Conservation (phyloP, 306 rosid genomes). For the Trifolium subterraneum region DNA sequence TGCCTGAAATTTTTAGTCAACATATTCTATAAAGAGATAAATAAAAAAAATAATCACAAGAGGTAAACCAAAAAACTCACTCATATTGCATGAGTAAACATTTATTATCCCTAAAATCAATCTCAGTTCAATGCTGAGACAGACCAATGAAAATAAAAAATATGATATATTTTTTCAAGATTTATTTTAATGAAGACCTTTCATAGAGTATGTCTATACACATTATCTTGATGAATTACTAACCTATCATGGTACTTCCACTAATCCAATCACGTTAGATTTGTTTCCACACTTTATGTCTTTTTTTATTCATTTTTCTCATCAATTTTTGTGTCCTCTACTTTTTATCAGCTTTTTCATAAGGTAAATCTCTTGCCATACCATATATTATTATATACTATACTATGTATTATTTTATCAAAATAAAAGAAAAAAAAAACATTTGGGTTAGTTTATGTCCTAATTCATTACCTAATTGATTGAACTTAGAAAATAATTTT, state of each 20-base stretch:
- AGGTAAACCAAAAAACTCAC: too few species aligned
- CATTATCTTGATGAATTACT: neutral
- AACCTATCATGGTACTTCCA: neutral
- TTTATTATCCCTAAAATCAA: neutral
- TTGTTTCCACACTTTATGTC: slow-evolving; percentile 29
- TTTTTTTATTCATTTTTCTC: slow-evolving; percentile 30
- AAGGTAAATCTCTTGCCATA: slow-evolving; percentile 31
- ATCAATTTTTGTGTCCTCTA: slow-evolving; percentile 40
- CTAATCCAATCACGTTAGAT: neutral
- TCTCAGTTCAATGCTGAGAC: neutral
- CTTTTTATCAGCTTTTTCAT: slow-evolving; percentile 38
- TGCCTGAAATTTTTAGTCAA: too few species aligned
- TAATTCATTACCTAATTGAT: slow-evolving; percentile 23
- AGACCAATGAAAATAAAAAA: neutral
- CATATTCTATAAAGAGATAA: too few species aligned
- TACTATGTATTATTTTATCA: neutral
- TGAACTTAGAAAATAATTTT: slow-evolving; percentile 31
- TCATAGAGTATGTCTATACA: neutral
- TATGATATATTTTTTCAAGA: neutral
- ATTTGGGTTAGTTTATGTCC: neutral
- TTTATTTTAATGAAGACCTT: neutral
- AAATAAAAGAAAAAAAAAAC: neutral
- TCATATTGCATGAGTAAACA: too few species aligned
- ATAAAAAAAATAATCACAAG: too few species aligned
- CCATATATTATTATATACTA: neutral